Percentiles rank a stretch among this genome's conserved stretches.
These are phyloP conservation scores for Backusella psychrophila DNA, from an alignment of 192 early-diverging fungal species.

Conservation along the genomic window DNA sequence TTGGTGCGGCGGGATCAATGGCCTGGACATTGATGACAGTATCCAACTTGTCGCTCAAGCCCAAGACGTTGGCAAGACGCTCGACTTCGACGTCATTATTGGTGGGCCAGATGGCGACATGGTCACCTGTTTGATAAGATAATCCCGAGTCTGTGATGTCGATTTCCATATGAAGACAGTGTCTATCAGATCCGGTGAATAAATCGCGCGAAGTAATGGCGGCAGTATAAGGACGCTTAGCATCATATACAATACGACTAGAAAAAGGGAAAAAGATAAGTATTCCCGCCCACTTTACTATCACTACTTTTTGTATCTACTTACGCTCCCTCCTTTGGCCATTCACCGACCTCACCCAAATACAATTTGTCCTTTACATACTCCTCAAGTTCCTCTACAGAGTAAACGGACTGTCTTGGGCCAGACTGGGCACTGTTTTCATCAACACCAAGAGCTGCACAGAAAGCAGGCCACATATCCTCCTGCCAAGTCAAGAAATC, in stretches of 20 bases:
- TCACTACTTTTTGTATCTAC: not conserved
- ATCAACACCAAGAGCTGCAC: conserved; percentile 70
- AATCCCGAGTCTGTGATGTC: conserved; percentile 80
- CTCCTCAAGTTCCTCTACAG: conserved; percentile 45
- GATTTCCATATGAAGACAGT: conserved; percentile 94
- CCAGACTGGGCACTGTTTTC: conserved; percentile 26
- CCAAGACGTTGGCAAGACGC: conserved; percentile 59
- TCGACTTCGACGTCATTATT: conserved; percentile 82
- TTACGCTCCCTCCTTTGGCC: not conserved
- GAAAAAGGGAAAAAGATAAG: not conserved
- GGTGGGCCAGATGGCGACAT: conserved; percentile 88
- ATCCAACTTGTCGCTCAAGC: conserved; percentile 66
- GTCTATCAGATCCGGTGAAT: conserved; percentile 68
- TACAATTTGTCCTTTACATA: conserved; percentile 39
- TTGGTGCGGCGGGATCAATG: conserved; percentile 70
- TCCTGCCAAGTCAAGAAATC: conserved; percentile 97
- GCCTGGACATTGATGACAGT: conserved; percentile 65
- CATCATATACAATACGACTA: conserved; percentile 67
- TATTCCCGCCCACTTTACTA: not conserved
- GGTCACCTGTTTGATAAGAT: conserved; percentile 91
- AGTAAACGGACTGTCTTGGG: conserved; percentile 47
- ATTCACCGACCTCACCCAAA: conserved; percentile 40
- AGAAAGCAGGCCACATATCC: conserved; percentile 73
- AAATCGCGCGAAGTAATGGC: conserved; percentile 66
- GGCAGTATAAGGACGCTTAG: conserved; percentile 84